These are phyloP conservation scores for Ascomycota sp. DNA, from an alignment of 2,329 filamentous ascomycete species.

Conservation along the genomic window DNA sequence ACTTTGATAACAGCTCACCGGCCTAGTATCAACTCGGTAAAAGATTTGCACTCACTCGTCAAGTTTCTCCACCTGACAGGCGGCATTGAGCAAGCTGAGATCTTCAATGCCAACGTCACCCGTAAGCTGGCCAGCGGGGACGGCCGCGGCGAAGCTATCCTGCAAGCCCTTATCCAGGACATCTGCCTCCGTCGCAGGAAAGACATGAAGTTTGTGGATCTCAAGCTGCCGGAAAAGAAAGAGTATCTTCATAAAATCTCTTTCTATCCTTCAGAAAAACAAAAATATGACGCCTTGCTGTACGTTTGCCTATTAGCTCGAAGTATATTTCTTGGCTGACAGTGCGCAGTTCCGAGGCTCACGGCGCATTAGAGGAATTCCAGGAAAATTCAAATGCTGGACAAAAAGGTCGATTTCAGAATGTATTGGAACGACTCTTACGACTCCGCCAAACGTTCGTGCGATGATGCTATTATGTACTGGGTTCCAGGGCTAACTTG, in stretches of 20 bases:
- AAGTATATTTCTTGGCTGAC: not conserved
- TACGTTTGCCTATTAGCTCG: constrained; percentile 15
- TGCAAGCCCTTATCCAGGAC: constrained; percentile 61
- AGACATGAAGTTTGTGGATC: constrained; percentile 71
- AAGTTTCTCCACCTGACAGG: constrained; percentile 60
- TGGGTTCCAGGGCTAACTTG: not conserved
- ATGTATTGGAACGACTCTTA: constrained; percentile 62
- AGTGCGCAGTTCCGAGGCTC: constrained; percentile 41
- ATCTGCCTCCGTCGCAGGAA: constrained; percentile 69
- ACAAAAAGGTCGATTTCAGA: constrained; percentile 40
- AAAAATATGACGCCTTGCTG: constrained; percentile 58
- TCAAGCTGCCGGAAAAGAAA: constrained; percentile 56
- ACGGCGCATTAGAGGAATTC: constrained; percentile 45
- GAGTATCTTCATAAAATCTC: constrained; percentile 60
- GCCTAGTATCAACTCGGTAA: constrained; percentile 49
- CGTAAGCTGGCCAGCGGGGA: constrained; percentile 43
- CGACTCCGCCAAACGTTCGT: constrained; percentile 54
- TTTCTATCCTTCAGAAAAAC: constrained; percentile 52
- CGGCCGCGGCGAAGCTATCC: constrained; percentile 35
- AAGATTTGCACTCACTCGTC: constrained; percentile 61
- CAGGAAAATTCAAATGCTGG: constrained; percentile 22
- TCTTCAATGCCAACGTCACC: constrained; percentile 46
- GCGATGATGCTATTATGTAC: no score
- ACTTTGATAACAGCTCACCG: no score
- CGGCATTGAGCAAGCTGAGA: constrained; percentile 48